Base-by-base conservation (phyloP, 805 yeast species). In the Debaryomyces hansenii region DNA sequence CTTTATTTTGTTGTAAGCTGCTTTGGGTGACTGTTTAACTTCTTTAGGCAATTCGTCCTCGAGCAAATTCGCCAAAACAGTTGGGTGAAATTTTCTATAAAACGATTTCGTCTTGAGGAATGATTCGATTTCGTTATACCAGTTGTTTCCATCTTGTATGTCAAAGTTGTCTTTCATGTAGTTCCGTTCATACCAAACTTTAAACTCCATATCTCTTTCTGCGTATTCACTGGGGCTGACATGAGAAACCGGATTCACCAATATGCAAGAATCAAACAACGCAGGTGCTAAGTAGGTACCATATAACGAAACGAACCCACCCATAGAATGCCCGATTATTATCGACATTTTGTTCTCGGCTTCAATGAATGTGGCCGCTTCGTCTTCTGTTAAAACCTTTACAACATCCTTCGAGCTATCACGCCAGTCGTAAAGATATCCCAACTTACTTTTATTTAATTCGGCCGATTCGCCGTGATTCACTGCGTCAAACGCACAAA, bases 291-390 rank as follows among this genome's bases (percentile, higher is more conserved):
- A 20, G 35, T 21, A 46, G 5, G 37, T 31, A 29, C 41, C 12
- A 15, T 37, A 36, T 27, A 52, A 20, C 20, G 46, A 8, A 10
- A 44, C 33, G 31, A 35, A 44, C 11, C 55, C 57, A 2, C 55
- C 55, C 54, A 54, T 49, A 14, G 55, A 52, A 35, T 54, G 57
- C 8, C 57, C 57, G 4, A 54, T 40, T 8, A 49, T 24, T 9
- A 54, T 42, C 45, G 49, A 51, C 9, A 43, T 32, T 3, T 40
- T 43, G 4, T 41, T 14, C 7, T 31, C 33, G 20, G 33, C 12
- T 12, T 16, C 36, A 15, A 42, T 21, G 20, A 42, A 46, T 9
- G 20, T 20, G 4, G 28, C 38, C 10, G 37, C 41, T 18, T 49
- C 49, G 11, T 36, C 34, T 10, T 43, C 20, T 10, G 27, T 36